Conservation (phyloP, 768 basidiomycete species). For the Amylocystis lapponica region DNA sequence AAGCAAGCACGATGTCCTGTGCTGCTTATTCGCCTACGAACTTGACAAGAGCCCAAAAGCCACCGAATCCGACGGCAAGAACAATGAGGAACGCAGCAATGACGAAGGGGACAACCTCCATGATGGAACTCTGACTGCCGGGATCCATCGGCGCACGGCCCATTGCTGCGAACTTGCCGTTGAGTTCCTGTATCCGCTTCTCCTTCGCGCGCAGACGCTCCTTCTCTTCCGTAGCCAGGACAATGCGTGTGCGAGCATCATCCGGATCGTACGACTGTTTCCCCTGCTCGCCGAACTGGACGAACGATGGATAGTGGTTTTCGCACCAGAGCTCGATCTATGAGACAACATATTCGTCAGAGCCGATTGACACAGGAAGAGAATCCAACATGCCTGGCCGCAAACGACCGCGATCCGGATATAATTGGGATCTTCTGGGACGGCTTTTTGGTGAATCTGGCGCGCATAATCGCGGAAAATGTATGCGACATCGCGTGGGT, state of each 20-base stretch:
- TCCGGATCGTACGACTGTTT: constrained; percentile 33
- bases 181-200: constrained; percentile 21
- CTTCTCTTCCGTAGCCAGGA: constrained; percentile 38
- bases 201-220: constrained; percentile 27
- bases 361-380: not conserved
- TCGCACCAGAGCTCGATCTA: constrained; percentile 94
- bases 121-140: constrained; percentile 1
- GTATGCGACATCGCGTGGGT: constrained; percentile 85
- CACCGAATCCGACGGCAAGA: constrained; percentile 18
- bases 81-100: constrained; percentile 23
- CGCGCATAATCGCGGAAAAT: constrained; percentile 83
- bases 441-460: constrained; percentile 75
- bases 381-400: constrained; percentile 55
- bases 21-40: too few species aligned
- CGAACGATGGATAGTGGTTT: constrained; percentile 90
- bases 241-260: constrained; percentile 55
- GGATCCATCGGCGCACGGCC: constrained; percentile 1
- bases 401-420: constrained; percentile 78
- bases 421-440: constrained; percentile 82
- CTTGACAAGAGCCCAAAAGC: too few species aligned
- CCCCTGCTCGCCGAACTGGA: constrained; percentile 32
- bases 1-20: too few species aligned
- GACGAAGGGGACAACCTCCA: constrained; percentile 26
- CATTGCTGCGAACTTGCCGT: constrained; percentile 4
- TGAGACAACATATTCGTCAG: constrained; percentile 5